These are phyloP conservation scores for Novymonas esmeraldas DNA, from an alignment of 208 protist species.

Conservation along the genomic window DNA sequence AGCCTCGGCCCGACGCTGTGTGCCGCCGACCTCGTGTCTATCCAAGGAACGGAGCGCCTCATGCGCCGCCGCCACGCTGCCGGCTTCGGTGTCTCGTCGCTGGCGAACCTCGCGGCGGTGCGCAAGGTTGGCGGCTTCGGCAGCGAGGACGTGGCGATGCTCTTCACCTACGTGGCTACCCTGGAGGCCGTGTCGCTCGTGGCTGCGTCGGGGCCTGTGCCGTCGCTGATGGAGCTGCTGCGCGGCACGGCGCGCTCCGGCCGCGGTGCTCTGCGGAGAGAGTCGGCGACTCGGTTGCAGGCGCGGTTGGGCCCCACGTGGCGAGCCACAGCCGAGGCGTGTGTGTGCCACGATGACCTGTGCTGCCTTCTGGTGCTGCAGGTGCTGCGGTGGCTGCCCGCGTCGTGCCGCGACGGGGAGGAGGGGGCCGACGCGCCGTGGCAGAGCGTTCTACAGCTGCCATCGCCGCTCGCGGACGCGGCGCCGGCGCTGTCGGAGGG, in stretches of 20 bases:
- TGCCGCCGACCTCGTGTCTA: constrained; percentile 47
- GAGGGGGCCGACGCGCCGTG: constrained; percentile 6
- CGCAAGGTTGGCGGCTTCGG: constrained; percentile 25
- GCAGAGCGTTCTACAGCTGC: constrained; percentile 11
- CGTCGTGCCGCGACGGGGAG: constrained; percentile 1
- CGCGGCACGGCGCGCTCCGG: not conserved
- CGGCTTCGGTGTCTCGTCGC: constrained; percentile 72
- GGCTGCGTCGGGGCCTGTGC: constrained; percentile 48
- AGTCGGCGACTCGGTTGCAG: not conserved
- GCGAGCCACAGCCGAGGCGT: constrained; percentile 5
- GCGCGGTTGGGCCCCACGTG: constrained; percentile 10
- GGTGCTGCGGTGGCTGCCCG: constrained; percentile 74
- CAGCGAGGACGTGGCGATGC: constrained; percentile 43
- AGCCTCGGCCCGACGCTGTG: constrained; percentile 62
- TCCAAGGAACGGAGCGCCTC: constrained; percentile 58
- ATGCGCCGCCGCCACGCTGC: constrained; percentile 69
- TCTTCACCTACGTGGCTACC: constrained; percentile 61
- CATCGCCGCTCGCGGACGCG: constrained; percentile 12
- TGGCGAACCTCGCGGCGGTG: constrained; percentile 50
- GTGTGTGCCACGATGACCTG: constrained; percentile 34
- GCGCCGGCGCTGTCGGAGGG: constrained; percentile 17
- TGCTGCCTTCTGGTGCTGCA: constrained; percentile 64
- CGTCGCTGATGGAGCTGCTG: constrained; percentile 62
- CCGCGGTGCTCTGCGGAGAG: constrained; percentile 2
- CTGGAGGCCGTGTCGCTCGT: constrained; percentile 65